Base-by-base conservation (phyloP, 441 rosid species). In the Flueggea neowawraea region DNA sequence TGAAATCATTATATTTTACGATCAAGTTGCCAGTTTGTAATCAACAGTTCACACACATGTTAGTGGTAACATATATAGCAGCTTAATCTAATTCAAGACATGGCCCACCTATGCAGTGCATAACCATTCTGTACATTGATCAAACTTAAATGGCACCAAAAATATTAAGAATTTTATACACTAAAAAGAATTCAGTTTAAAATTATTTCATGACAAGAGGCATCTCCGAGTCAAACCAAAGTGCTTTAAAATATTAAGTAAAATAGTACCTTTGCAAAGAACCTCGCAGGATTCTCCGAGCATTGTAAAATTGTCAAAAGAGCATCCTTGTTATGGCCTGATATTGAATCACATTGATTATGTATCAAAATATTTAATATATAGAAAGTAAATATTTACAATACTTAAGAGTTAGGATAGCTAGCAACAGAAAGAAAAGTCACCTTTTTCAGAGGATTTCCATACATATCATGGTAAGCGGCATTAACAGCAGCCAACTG, bases 401-500 rank as follows among this genome's bases (percentile, higher is more conserved):
- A 43, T 22, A n/a, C 32, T 10, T 48, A 5, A 16, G 12, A 45
- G 6, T 10, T 16, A 32, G 0, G 31, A n/a, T 52, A 36, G 33
- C 15, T 1, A 11, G 14, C 58, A 22, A 22, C 28, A 22, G 28
- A 0, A 28, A 54, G 31, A 68, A 1, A 9, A 33, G 4, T 55
- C 61, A 87, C 94, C 90, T 82, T 87, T 75, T 78, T 72, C 56
- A 87, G 70, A 10, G 80, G 57, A 53, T 62, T 73, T 12, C 85
- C 90, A 31, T 81, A 70, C 69, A 73, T 66, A 67, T 64, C 57
- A 53, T 62, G 67, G 60, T 87, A 84, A 61, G 81, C 69, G 50
- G 59, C 12, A 69, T 55, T 43, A 39, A 81, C 75, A 55, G 78
- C 79, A 58, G 78, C 83, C 70, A 87, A 66, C 52, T 87, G 90